These are phyloP conservation scores for Paratrimastix pyriformis DNA, from an alignment of 78 protist genomes.

Conservation along the genomic window DNA sequence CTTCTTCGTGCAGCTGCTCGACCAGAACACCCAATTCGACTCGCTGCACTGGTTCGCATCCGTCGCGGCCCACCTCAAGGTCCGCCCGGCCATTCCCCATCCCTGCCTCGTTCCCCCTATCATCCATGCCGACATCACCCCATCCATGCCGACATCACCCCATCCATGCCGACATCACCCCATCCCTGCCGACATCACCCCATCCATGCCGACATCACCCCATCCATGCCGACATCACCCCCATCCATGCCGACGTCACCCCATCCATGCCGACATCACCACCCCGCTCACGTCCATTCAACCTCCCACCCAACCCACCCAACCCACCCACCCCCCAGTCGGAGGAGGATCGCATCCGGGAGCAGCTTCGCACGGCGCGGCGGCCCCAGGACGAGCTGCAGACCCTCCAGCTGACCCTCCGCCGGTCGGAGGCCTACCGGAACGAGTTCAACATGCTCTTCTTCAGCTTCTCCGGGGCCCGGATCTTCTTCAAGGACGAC, in stretches of 20 bases:
- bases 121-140: slow-evolving; percentile 23
- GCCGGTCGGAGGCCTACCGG: neutral
- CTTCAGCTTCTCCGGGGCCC: slow-evolving; percentile 56
- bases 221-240: too few species aligned
- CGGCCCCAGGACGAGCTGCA: slow-evolving; percentile 41
- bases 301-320: neutral
- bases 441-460: slow-evolving; percentile 43
- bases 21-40: slow-evolving; percentile 58
- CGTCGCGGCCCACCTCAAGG: slow-evolving; percentile 26
- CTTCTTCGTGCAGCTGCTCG: slow-evolving; percentile 68
- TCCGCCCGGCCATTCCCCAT: too few species aligned
- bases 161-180: neutral
- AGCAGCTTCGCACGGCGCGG: slow-evolving; percentile 26
- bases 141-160: neutral
- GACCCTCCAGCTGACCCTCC: slow-evolving; percentile 34
- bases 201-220: too few species aligned
- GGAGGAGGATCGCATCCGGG: slow-evolving; percentile 34
- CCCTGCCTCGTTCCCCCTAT: too few species aligned
- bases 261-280: neutral
- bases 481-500: slow-evolving; percentile 57
- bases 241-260: slow-evolving; percentile 23
- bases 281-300: neutral
- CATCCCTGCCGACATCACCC: neutral
- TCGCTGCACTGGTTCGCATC: slow-evolving; percentile 84
- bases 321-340: neutral